Evolutionary conservation across 2,329 filamentous ascomycete species (phyloP).

Genomic region (Lasiodiplodia theobromae): DNA sequence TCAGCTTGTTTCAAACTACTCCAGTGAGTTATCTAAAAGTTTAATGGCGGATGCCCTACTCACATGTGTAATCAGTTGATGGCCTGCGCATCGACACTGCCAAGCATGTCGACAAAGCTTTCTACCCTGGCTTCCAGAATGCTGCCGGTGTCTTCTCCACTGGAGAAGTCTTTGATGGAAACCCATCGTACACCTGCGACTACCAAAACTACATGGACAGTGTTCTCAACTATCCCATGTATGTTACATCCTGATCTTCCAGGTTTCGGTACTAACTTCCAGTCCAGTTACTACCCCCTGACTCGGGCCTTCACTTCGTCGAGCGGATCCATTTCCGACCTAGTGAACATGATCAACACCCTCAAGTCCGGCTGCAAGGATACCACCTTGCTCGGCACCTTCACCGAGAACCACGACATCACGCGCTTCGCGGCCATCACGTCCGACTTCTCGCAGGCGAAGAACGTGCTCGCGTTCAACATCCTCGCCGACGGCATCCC

Average conservation of each 20-base stretch:
- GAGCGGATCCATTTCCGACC: conserved; percentile 45
- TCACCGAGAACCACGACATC: conserved; percentile 53
- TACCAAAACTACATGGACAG: conserved; percentile 46
- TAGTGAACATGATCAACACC: conserved; percentile 43
- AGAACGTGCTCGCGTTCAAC: conserved; percentile 49
- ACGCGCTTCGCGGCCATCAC: conserved; percentile 50
- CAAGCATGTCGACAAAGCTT: conserved; percentile 47
- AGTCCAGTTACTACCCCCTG: conserved; percentile 45
- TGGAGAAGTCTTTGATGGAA: conserved; percentile 46
- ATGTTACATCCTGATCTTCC: background rate
- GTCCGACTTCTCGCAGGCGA: conserved; percentile 45
- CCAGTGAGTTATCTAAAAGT: conserved; percentile 33
- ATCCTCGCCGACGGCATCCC: conserved; percentile 53
- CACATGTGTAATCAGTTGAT: conserved; percentile 39
- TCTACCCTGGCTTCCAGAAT: conserved; percentile 44
- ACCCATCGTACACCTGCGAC: conserved; percentile 42
- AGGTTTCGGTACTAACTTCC: background rate
- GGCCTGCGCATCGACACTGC: conserved; percentile 50
- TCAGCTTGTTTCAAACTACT: conserved; percentile 42
- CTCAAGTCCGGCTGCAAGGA: conserved; percentile 47
- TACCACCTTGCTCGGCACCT: conserved; percentile 46
- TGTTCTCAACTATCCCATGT: conserved; percentile 47
- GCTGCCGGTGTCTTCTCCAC: conserved; percentile 47
- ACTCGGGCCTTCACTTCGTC: conserved; percentile 47
- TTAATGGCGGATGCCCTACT: background rate